These are phyloP conservation scores for Triticum aestivum DNA, from an alignment of 176 grass and related monocot species.

Conservation along the genomic window DNA sequence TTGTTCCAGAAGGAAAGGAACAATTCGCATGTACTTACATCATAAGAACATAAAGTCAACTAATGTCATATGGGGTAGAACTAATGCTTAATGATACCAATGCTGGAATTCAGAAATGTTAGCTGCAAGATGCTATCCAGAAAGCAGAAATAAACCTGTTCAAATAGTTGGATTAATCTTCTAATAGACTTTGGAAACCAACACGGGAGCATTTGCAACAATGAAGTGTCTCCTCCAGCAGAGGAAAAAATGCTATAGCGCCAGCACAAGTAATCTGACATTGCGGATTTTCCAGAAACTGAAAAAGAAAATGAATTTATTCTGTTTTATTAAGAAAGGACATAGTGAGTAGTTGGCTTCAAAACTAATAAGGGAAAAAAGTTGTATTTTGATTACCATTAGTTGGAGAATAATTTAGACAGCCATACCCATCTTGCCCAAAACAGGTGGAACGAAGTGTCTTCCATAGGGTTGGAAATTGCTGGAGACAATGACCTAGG, in stretches of 20 bases:
- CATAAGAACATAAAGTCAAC: conserved; percentile 1
- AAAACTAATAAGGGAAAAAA: conserved; percentile 30
- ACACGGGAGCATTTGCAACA: conserved; percentile 82
- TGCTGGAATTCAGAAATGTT: background rate
- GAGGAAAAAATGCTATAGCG: conserved; percentile 78
- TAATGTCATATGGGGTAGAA: conserved; percentile 9
- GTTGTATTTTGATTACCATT: conserved; percentile 47
- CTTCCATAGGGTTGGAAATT: conserved; percentile 80
- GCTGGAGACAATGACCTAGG: conserved; percentile 56
- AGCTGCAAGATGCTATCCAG: conserved; percentile 15
- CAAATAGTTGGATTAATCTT: conserved; percentile 88
- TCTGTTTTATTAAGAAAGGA: conserved; percentile 20
- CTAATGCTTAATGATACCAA: background rate
- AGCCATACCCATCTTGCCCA: conserved; percentile 62
- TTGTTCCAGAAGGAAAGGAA: background rate
- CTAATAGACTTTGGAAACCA: conserved; percentile 75
- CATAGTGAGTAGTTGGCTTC: background rate
- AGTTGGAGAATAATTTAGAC: conserved; percentile 49
- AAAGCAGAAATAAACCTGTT: conserved; percentile 69
- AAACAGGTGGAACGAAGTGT: conserved; percentile 72
- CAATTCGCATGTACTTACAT: background rate
- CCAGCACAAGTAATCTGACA: conserved; percentile 82
- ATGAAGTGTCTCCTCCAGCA: conserved; percentile 78
- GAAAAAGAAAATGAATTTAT: conserved; percentile 18
- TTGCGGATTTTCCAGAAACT: conserved; percentile 61